These are phyloP conservation scores for Hymenoscyphus fructigenus DNA, from an alignment of 2,329 filamentous ascomycete genomes.

Conservation along the genomic window DNA sequence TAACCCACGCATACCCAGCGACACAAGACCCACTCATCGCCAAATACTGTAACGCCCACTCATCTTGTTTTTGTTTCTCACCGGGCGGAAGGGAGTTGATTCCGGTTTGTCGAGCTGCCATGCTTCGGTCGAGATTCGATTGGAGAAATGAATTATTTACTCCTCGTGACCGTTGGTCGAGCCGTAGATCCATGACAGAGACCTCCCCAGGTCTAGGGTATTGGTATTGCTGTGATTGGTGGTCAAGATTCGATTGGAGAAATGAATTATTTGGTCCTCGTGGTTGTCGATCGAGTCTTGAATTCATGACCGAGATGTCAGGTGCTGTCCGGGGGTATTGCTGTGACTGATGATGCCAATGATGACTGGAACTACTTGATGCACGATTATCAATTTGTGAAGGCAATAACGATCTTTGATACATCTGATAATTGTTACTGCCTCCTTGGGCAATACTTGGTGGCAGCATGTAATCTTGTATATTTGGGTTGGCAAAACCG, in stretches of 20 bases:
- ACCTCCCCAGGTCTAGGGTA: not conserved
- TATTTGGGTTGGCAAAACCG: not conserved
- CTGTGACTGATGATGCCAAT: too few relatives aligned
- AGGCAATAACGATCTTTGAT: too few relatives aligned
- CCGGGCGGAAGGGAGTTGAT: not conserved
- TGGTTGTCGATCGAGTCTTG: not conserved
- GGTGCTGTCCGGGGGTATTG: too few relatives aligned
- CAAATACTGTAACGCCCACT: slow-evolving; percentile 35
- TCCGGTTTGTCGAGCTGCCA: slow-evolving; percentile 8
- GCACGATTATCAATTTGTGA: too few relatives aligned
- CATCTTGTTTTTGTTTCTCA: slow-evolving; percentile 9
- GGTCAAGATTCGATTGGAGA: too few relatives aligned
- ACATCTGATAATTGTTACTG: too few relatives aligned
- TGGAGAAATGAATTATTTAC: not conserved
- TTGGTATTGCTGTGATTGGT: too few relatives aligned
- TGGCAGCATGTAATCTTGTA: too few relatives aligned
- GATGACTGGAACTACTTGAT: too few relatives aligned
- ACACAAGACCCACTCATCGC: slow-evolving; percentile 52
- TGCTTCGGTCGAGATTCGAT: not conserved
- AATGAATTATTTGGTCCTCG: not conserved
- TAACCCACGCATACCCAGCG: slow-evolving; percentile 58
- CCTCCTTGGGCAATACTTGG: too few relatives aligned
- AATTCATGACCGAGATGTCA: not conserved
- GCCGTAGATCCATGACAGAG: not conserved
- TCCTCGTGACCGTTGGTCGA: not conserved